These are phyloP conservation scores for Xenosphaeropsis pyriputrescens DNA, from an alignment of 2,329 filamentous ascomycete species.

Conservation along the genomic window DNA sequence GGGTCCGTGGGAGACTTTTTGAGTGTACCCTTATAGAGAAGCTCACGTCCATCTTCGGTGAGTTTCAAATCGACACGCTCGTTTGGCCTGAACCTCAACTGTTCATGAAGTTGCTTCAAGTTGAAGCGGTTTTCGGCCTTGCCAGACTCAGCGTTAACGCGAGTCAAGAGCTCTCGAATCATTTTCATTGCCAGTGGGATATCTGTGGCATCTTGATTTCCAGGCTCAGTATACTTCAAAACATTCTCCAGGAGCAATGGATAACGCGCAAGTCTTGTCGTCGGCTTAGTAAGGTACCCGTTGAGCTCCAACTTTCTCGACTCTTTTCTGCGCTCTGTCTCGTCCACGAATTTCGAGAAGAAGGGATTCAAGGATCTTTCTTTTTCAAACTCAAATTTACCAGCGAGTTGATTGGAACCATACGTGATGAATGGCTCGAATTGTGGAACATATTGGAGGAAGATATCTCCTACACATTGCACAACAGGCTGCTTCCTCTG, in stretches of 20 bases:
- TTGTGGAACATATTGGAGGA: slow-evolving; percentile 77
- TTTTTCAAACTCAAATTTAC: slow-evolving; percentile 96
- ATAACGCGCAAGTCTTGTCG: slow-evolving; percentile 86
- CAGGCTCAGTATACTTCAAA: slow-evolving; percentile 79
- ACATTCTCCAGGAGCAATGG: slow-evolving; percentile 85
- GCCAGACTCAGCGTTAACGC: slow-evolving; percentile 89
- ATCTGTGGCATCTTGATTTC: slow-evolving; percentile 78
- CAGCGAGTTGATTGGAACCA: slow-evolving; percentile 88
- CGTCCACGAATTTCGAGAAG: slow-evolving; percentile 87
- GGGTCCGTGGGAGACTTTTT: slow-evolving; percentile 86
- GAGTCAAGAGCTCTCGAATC: slow-evolving; percentile 74
- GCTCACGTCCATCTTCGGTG: slow-evolving; percentile 81
- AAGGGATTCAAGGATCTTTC: slow-evolving; percentile 75
- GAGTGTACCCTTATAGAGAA: slow-evolving; percentile 86
- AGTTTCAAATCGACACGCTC: slow-evolving; percentile 90
- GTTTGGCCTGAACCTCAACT: slow-evolving; percentile 78
- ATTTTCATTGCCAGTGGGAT: slow-evolving; percentile 77
- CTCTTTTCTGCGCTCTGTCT: slow-evolving; percentile 90
- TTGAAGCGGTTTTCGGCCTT: slow-evolving; percentile 98
- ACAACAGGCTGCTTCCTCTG: slow-evolving; percentile 89
- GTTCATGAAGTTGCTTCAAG: slow-evolving; percentile 77
- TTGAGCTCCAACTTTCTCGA: slow-evolving; percentile 94
- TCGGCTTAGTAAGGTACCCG: slow-evolving; percentile 94
- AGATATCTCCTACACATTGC: slow-evolving; percentile 81
- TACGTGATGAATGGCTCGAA: slow-evolving; percentile 97